phyloP scores from a whole-genome alignment of 1,284 basidiomycete species.

The Agroathelia rolfsii region DNA sequence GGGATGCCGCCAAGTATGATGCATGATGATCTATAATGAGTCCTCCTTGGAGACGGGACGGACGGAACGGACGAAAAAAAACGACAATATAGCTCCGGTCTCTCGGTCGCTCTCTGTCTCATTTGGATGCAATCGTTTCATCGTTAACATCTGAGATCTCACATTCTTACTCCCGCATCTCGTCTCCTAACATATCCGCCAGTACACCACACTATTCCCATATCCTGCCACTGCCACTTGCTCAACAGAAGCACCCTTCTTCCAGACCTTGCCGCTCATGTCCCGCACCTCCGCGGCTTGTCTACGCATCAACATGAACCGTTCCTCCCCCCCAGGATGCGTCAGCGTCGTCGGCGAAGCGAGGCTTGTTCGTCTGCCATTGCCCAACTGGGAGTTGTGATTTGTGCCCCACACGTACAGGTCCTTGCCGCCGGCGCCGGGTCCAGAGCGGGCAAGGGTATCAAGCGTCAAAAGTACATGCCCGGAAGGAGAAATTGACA shows the following conservation, averaged over 20 bases:
- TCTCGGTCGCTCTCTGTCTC: conserved; percentile 1
- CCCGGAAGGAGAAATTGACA: conserved; percentile 70
- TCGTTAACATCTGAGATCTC: no score
- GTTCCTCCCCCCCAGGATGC: conserved; percentile 38
- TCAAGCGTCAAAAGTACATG: conserved; percentile 75
- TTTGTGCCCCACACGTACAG: conserved; percentile 63
- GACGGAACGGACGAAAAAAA: neutral
- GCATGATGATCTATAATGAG: no score
- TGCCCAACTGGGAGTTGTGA: conserved; percentile 75
- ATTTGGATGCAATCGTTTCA: no score
- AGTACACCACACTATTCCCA: conserved; percentile 64
- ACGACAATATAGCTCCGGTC: conserved; percentile 2
- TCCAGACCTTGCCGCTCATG: conserved; percentile 57
- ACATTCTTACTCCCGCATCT: neutral
- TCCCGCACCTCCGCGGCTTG: conserved; percentile 51
- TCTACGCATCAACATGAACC: conserved; percentile 45
- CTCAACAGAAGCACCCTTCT: conserved; percentile 55
- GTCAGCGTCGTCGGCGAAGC: conserved; percentile 55
- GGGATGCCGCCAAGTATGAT: no score
- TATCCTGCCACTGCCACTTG: conserved; percentile 57
- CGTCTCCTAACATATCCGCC: conserved; percentile 41
- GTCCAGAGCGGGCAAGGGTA: conserved; percentile 41
- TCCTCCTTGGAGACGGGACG: no score
- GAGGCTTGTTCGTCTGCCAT: conserved; percentile 69
- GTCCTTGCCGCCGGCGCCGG: conserved; percentile 44